Percentiles rank a stretch among this genome's conserved stretches.
Conservation (phyloP, 2,329 filamentous ascomycete species). For the Phaeosphaeriaceae sp. region DNA sequence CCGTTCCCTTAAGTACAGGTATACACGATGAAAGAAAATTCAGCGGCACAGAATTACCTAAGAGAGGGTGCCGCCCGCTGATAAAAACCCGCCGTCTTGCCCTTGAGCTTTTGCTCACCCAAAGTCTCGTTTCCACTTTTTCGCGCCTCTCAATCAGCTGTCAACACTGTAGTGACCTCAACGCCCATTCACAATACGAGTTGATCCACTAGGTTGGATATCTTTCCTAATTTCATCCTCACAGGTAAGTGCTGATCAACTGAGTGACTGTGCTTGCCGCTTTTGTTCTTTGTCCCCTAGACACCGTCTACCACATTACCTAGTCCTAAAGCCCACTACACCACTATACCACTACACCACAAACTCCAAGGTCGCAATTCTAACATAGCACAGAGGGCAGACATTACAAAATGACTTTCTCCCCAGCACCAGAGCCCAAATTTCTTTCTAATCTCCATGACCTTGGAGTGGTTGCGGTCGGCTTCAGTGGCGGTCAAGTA, state of each 20-base stretch:
- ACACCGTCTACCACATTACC: background rate
- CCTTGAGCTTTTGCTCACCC: conserved; percentile 5
- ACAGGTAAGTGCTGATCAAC: no score
- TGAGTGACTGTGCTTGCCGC: background rate
- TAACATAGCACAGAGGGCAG: conserved; percentile 12
- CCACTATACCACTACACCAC: background rate
- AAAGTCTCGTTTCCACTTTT: background rate
- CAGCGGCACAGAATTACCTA: conserved; percentile 42
- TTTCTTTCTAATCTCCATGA: conserved; percentile 82
- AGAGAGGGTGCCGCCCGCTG: conserved; percentile 33
- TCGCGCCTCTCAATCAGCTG: background rate
- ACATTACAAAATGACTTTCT: conserved; percentile 56
- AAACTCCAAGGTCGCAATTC: background rate
- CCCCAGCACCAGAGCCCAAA: conserved; percentile 67
- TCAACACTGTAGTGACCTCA: background rate
- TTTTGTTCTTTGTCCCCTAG: background rate
- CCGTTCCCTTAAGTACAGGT: conserved; percentile 44
- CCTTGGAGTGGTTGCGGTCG: conserved; percentile 90
- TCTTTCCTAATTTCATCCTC: no score
- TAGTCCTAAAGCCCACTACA: no score
- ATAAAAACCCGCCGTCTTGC: conserved; percentile 36
- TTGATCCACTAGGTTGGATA: no score
- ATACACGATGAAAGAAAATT: conserved; percentile 35
- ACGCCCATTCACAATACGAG: no score
- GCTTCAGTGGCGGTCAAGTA: conserved; percentile 96